phyloP scores from a whole-genome alignment of 148 eudicot genomes.

The Linanthus parryae region DNA sequence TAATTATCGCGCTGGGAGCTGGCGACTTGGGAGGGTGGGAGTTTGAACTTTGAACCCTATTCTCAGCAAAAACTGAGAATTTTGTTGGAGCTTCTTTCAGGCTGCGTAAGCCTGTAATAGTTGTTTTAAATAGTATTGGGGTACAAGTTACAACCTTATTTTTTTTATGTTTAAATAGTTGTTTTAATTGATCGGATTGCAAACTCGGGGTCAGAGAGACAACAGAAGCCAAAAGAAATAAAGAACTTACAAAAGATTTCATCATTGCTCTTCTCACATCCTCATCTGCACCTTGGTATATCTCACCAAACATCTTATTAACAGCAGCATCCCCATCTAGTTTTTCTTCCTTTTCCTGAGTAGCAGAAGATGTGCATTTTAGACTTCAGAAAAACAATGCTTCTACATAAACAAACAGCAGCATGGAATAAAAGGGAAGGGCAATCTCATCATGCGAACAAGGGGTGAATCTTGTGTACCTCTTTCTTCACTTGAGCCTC shows the following conservation, averaged over 20 bases:
- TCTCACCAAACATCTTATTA: slow-evolving; percentile 54
- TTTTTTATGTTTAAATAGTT: no score
- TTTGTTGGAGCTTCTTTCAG: no score
- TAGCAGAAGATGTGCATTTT: no score
- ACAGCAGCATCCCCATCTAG: slow-evolving; percentile 69
- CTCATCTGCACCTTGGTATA: slow-evolving; percentile 53
- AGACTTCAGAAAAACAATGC: no score
- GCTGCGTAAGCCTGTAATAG: no score
- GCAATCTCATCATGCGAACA: no score
- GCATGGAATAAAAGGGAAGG: no score
- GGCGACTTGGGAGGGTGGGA: no score
- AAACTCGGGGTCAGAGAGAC: not conserved
- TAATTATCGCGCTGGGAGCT: no score
- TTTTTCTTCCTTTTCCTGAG: slow-evolving; percentile 26
- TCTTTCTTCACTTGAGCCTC: slow-evolving; percentile 24
- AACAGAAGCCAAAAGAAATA: not conserved
- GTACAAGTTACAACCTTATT: no score
- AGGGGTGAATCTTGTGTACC: slow-evolving; percentile 8
- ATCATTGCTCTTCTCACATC: slow-evolving; percentile 63
- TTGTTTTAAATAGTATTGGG: no score
- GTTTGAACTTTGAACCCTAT: not conserved
- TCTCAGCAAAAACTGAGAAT: not conserved
- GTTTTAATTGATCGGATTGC: not conserved
- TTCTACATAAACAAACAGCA: no score
- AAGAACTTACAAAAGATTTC: slow-evolving; percentile 53